phyloP scores from a whole-genome alignment of 257 asterid genomes.

The Mitragyna speciosa region DNA sequence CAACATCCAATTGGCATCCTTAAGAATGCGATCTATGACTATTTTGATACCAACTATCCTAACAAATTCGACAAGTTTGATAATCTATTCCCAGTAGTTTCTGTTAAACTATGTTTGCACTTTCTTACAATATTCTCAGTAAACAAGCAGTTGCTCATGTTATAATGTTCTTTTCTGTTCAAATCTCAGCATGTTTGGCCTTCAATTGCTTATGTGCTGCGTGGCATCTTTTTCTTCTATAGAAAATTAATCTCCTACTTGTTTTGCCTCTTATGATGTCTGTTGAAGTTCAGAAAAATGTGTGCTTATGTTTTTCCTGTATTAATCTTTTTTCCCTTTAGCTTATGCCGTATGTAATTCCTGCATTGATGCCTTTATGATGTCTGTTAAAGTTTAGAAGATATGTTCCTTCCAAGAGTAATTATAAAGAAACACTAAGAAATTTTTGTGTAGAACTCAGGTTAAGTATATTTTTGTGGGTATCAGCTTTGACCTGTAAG shows the following conservation, averaged over 20 bases:
- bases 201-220: not conserved
- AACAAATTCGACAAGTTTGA: constrained; percentile 75
- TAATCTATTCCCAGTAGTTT: constrained; percentile 71
- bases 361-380: not conserved
- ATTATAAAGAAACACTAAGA: not conserved
- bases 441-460: not conserved
- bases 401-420: no score
- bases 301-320: not conserved
- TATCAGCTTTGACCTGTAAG: not conserved
- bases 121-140: not conserved
- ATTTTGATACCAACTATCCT: constrained; percentile 76
- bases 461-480: not conserved
- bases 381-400: no score
- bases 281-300: not conserved
- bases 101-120: constrained; percentile 59
- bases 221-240: not conserved
- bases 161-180: not conserved
- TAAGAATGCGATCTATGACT: constrained; percentile 78
- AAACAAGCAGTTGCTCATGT: constrained; percentile 26
- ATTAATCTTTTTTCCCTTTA: not conserved
- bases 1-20: constrained; percentile 91
- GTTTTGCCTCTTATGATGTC: not conserved
- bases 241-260: not conserved
- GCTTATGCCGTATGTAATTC: not conserved
- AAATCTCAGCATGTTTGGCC: not conserved